Evolutionary conservation across 768 basidiomycete genomes (phyloP).

Genomic region (Mycena filopes): DNA sequence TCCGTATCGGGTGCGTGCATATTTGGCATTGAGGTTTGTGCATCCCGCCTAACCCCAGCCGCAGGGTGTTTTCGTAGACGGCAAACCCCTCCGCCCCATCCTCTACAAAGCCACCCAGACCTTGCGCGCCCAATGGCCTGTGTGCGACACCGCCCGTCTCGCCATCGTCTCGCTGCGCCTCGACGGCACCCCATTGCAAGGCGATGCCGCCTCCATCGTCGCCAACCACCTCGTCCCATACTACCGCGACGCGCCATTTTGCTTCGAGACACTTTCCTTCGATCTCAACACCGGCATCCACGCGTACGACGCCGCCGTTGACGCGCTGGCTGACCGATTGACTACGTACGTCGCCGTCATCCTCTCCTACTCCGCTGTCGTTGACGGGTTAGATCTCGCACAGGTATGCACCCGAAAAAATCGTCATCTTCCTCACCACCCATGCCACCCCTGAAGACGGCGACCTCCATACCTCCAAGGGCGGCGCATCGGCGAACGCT

Average conservation of each 20-base stretch:
- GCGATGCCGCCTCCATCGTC: neutral
- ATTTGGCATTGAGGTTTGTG: neutral
- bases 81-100: neutral
- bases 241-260: neutral
- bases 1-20: neutral
- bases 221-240: neutral
- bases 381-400: neutral
- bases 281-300: neutral
- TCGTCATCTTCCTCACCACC: constrained; percentile 1
- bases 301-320: neutral
- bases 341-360: too few relatives aligned
- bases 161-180: neutral
- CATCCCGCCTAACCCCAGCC: neutral
- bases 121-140: neutral
- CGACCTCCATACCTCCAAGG: neutral
- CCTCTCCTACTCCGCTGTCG: too few relatives aligned
- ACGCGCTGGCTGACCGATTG: too few relatives aligned
- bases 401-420: neutral
- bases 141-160: neutral
- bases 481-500: neutral
- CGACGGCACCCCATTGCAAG: neutral
- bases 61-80: neutral
- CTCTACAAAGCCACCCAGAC: neutral
- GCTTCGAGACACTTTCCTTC: neutral
- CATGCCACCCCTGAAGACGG: neutral